Conservation (phyloP, 306 rosid genomes). For the Sindora glabra region DNA sequence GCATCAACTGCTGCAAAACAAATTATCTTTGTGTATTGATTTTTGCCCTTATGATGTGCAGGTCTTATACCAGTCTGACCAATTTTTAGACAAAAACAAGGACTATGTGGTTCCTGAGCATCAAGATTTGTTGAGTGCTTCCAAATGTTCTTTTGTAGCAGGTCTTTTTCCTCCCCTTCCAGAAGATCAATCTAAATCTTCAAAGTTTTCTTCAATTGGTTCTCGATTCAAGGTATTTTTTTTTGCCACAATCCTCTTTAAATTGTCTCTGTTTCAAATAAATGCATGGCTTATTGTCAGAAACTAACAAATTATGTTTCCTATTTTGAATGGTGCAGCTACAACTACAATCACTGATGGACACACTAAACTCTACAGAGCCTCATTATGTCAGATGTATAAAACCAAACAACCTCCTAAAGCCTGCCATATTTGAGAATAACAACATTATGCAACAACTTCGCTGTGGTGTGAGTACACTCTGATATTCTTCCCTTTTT, state of each 20-base stretch:
- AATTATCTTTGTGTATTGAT: neutral
- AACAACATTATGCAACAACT: conserved; percentile 94
- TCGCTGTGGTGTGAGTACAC: conserved; percentile 94
- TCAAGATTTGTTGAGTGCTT: conserved; percentile 83
- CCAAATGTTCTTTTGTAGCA: conserved; percentile 88
- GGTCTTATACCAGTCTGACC: conserved; percentile 91
- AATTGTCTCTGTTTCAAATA: too few species aligned
- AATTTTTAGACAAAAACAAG: conserved; percentile 97
- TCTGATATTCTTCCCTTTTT: conserved; percentile 23
- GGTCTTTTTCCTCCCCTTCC: conserved; percentile 97
- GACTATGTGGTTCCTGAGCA: conserved; percentile 95
- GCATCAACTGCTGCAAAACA: conserved; percentile 11
- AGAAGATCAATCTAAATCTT: conserved; percentile 86
- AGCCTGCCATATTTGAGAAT: conserved; percentile 95
- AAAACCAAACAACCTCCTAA: conserved; percentile 93
- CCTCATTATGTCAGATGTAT: conserved; percentile 98
- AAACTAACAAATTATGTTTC: conserved; percentile 21
- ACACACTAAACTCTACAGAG: conserved; percentile 85
- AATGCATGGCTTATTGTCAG: conserved; percentile 15
- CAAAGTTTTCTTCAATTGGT: conserved; percentile 95
- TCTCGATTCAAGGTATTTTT: conserved; percentile 89
- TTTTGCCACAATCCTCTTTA: too few species aligned
- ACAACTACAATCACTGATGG: conserved; percentile 89
- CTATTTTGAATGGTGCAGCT: conserved; percentile 57
- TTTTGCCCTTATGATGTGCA: conserved; percentile 34